phyloP scores from a whole-genome alignment of 1,284 basidiomycete species.

The Earliella scabrosa region DNA sequence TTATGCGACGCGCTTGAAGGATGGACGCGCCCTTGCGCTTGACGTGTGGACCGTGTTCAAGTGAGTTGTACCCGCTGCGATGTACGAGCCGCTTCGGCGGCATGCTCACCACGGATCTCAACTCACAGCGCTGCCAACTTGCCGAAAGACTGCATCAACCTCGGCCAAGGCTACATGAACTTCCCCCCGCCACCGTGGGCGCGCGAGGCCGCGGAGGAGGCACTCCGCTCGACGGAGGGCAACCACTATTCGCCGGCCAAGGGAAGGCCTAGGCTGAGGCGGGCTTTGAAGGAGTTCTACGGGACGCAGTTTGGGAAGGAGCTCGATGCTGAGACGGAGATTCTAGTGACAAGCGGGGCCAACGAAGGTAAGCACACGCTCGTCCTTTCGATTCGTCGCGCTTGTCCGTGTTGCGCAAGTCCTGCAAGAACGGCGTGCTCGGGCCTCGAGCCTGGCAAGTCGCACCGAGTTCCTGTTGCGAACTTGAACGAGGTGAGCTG shows the following conservation, averaged over 20 bases:
- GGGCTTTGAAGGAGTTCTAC: slow-evolving; percentile 86
- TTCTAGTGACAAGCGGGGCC: slow-evolving; percentile 82
- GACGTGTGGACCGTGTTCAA: too few species aligned
- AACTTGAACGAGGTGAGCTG: too few species aligned
- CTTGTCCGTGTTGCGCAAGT: neutral
- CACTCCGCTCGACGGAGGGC: slow-evolving; percentile 65
- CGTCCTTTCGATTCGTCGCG: too few species aligned
- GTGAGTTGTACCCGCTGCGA: too few species aligned
- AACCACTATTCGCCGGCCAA: slow-evolving; percentile 92
- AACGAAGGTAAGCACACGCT: slow-evolving; percentile 84
- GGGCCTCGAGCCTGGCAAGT: too few species aligned
- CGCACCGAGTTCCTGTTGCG: too few species aligned
- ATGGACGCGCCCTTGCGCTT: too few species aligned
- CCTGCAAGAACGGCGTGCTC: neutral
- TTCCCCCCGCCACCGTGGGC: slow-evolving; percentile 86
- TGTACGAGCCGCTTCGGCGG: too few species aligned
- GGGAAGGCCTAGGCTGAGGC: slow-evolving; percentile 82
- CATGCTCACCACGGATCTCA: too few species aligned
- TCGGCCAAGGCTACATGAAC: slow-evolving; percentile 95
- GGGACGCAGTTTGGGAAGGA: slow-evolving; percentile 70
- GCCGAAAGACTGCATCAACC: slow-evolving; percentile 85
- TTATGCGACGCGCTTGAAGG: too few species aligned
- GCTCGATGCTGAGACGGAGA: slow-evolving; percentile 69
- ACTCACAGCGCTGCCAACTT: slow-evolving; percentile 74
- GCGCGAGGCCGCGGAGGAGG: slow-evolving; percentile 71